A percentile compares a stretch with the other conserved stretches of the same genome.
Conservation (phyloP, 176 grass and related monocot species). For the Carex cristatella region DNA sequence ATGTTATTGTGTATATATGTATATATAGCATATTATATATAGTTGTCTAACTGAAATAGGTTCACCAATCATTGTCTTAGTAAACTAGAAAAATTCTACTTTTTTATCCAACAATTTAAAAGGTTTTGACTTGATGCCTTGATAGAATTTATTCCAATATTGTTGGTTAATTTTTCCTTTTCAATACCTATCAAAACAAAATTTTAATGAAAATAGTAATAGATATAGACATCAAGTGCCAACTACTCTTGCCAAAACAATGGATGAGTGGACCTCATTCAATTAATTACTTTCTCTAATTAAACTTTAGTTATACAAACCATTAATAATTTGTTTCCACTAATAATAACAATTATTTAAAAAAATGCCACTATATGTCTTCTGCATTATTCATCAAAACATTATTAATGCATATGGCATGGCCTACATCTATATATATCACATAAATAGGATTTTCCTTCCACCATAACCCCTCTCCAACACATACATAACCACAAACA, state of each 20-base stretch:
- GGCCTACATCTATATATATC: not conserved
- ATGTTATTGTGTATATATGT: not conserved
- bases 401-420: conserved; percentile 1
- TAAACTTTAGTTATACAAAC: not conserved
- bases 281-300: not conserved
- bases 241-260: not conserved
- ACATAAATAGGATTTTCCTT: not conserved
- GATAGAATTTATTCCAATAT: not conserved
- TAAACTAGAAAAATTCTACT: not conserved
- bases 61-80: not conserved
- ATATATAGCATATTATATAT: not conserved
- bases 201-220: not conserved
- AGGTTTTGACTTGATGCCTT: not conserved
- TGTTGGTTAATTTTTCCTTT: not conserved
- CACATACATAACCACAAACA: not conserved
- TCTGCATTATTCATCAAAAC: not conserved
- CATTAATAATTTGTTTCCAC: not conserved
- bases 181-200: not conserved
- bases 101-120: not conserved
- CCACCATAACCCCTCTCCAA: not conserved
- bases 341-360: not conserved
- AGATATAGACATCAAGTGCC: not conserved
- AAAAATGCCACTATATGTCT: not conserved
- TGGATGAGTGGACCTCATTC: not conserved
- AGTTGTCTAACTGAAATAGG: too few species aligned